A percentile compares a stretch with the other conserved stretches of the same genome.
Evolutionary conservation across 2,329 filamentous ascomycete genomes (phyloP).

Genomic region (Clonostachys chloroleuca): DNA sequence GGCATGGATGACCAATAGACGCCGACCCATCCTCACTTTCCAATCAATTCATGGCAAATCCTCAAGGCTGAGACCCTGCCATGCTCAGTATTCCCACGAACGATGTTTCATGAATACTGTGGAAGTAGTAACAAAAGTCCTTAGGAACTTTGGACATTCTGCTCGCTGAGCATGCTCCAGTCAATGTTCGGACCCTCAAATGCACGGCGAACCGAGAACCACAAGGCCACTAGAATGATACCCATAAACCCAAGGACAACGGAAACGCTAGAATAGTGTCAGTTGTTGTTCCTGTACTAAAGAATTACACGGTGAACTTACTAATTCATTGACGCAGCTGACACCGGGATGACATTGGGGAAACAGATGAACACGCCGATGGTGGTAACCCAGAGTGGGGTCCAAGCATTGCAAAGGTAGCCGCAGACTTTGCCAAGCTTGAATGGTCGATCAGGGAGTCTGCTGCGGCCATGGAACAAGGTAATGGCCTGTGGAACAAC

Average conservation of each 20-base stretch:
- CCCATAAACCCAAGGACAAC: not conserved
- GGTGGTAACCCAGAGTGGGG: slow-evolving; percentile 9
- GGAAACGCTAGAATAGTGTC: not conserved
- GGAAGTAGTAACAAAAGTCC: too few species aligned
- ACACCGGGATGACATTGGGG: slow-evolving; percentile 7
- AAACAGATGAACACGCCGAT: slow-evolving; percentile 14
- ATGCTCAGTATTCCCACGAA: too few species aligned
- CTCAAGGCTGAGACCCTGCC: too few species aligned
- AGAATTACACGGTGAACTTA: not conserved
- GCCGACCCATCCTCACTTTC: too few species aligned
- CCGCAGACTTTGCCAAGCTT: slow-evolving; percentile 9
- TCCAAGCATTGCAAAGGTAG: slow-evolving; percentile 11
- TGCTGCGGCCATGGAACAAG: slow-evolving; percentile 7
- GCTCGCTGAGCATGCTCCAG: not conserved
- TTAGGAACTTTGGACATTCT: not conserved
- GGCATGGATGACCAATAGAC: too few species aligned
- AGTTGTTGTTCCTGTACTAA: not conserved
- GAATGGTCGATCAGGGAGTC: slow-evolving; percentile 9
- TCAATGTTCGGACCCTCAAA: not conserved
- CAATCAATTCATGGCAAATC: too few species aligned
- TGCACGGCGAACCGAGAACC: not conserved
- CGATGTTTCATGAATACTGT: too few species aligned
- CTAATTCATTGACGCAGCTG: not conserved
- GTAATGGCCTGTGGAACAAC: slow-evolving; percentile 17
- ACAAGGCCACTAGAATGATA: not conserved